Base-by-base conservation (phyloP, 345 rosid genomes). In the Syzygium jambos region DNA sequence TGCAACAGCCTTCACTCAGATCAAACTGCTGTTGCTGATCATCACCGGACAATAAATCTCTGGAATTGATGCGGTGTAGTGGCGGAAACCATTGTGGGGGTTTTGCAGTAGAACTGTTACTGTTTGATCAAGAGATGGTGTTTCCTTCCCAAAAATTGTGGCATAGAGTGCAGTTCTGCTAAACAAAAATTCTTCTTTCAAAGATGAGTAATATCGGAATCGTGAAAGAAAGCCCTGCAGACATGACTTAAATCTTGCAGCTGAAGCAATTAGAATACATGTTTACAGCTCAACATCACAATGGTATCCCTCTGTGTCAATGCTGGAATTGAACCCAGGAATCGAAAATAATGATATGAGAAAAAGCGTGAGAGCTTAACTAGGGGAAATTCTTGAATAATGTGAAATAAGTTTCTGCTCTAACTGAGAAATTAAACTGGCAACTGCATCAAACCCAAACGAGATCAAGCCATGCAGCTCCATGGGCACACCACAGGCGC, bases 51-150 rank as follows among this genome's bases (percentile, higher is more conserved):
- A 13, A n/a, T 61, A 89, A 92, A 56, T 93, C 93, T 34, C 98
- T 97, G 6, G 96, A 89, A 52, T 95, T 94, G 15, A 95, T 96
- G 86, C 89, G 93, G 4, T 90, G 90, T 90, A 95, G 89, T 89
- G 99, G 99, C 96, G 51, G 96, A 90, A 85, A 95, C 96, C 88
- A 96, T 95, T 11, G 90, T 93, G 3, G 94, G 91, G 73, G 73
- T 61, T 61, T 61, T 61, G 34, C 19, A 6, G 38, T 34, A 61
- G 73, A 13, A n/a, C 38, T n/a, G 34, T 30, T 14, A n/a, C 73
- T 7, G 19, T 61, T 61, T 61, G 73, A 61, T 61, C 34, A n/a
- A n/a, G 73, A 1, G 34, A 61, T 7, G 27, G 38, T n/a, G 30
- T 61, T 55, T 61, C 73, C 34, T 61, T 61, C 38, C 73, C 73